Evolutionary conservation across 345 rosid genomes (phyloP), one percentile per base, ranked within the genome.

Genomic region (Citrus mangshanensis): DNA sequence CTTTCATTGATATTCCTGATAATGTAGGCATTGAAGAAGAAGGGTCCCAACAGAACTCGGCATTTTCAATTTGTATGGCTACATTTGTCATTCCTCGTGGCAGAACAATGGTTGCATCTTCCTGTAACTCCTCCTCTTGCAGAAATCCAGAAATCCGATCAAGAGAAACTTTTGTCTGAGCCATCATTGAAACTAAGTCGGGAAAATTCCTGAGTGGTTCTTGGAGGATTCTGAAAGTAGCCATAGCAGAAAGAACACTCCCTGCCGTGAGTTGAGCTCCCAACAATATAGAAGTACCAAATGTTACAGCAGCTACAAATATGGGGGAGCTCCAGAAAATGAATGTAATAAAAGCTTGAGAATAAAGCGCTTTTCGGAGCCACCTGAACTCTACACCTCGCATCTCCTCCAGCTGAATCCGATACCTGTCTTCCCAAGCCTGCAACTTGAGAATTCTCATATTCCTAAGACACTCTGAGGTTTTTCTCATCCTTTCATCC

Each of bases 301-400:
- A 97, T 59, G 99, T 97, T 78, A 93, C 91, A 42, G 94, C 98
- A 3, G 98, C 87, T 77, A 97, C 99, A 88, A 97, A 97, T 88
- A 97, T 97, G n/a, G 99, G 99, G 71, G 99, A 97, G 82, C 99
- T 94, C 99, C 99, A 97, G 79, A 97, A 97, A 75, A 97, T 86
- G 86, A 94, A 97, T 19, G 99, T 97, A 72, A 97, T 87, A 78
- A 92, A 97, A 75, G 99, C 97, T 85, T 94, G 99, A n/a, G 98
- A 97, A 83, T 94, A 97, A 49, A 97, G 93, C 0, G 98, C 98
- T 83, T 88, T 97, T 25, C 92, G 89, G 70, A 97, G 98, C 98
- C 97, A 97, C 75, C 88, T 85, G 86, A 92, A 92, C 83, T 97
- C 99, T 72, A 93, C 97, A 78, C 80, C 85, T 38, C 99, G 89